Base-by-base conservation (phyloP, 2,329 filamentous ascomycete species). In the Ophiosphaerella korrae region DNA sequence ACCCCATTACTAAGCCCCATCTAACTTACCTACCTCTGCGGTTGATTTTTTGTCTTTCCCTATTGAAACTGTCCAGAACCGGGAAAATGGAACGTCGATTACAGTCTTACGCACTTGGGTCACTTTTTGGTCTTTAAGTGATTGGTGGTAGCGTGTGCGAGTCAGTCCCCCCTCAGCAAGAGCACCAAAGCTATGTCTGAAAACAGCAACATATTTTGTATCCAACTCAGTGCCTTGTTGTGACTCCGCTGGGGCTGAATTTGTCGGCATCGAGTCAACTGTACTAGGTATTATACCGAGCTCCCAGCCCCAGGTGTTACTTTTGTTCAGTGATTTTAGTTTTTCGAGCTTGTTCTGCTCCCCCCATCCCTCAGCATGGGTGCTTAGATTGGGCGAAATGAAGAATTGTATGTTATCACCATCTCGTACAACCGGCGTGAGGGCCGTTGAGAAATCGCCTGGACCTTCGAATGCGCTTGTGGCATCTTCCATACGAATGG, bases 321-420 rank as follows among this genome's bases (percentile, higher is more conserved):
- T 21, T 41, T 13, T 43, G 35, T 5, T 21, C 3, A 42, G 26
- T 2, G 33, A 12, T 2, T 38, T 34, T 7, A 60, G 38, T 7
- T 35, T 32, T 8, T 42, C 39, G 11, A 54, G 29, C 6, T 18
- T 44, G 26, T 42, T 26, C 13, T 48, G 26, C 5, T 49, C 23
- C 1, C 18, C 18, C 18, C 18, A 21, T 21, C 18, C 3, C 18
- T 44, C 36, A 8, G 38, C 40, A 12, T 29, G n/a, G 8, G 51
- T 41, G 13, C 40, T 12, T 12, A 34, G 29, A 9, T 50, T 40
- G 13, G 66, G 62, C 5, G 61, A 64, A 5, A 63, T 63, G 50
- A 70, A 73, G 58, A 71, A 77, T 48, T 67, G 75, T 48, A 93
- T 81, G 41, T 74, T 81, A 12, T 88, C 85, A 7, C 86, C 88